Evolutionary conservation across 148 eudicot species (phyloP), one percentile per base, ranked within the genome.

Genomic region (Amaranthus hypochondriacus): DNA sequence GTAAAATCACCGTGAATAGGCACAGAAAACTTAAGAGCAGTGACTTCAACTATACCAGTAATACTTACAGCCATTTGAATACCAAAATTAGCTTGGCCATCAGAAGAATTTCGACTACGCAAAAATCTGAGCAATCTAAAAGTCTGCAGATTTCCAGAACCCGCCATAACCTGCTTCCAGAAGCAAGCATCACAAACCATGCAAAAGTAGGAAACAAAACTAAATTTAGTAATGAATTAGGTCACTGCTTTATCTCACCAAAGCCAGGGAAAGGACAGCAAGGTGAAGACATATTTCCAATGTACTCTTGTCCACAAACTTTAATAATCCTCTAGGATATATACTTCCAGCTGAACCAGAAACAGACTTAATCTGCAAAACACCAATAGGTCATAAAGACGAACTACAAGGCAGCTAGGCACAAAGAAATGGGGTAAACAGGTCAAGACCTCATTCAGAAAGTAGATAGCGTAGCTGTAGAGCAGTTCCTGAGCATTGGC

Each of bases 261-360:
- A 89, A 73, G 90, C 82, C 76, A 95, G 81, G 68, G 97, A 87
- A 70, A 95, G 96, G 77, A 86, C 96, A 74, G 84, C 84, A 51
- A 95, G 89, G 83, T 95, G 99, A 82, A 95, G 96, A 86, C 97
- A 95, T 73, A 86, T 86, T 81, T 95, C 99, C 74, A 95, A 78
- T 51, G 99, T 88, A 71, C 99, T 89, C 56, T 96, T 86, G 65
- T 95, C 99, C 72, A 95, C 96, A 89, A 83, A 89, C 74, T 68
- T 77, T 52, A 92, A 86, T 82, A 95, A 75, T 59, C 97, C 94
- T 77, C 82, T 92, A 15, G 91, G 92, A 66, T 84, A 85, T 39
- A 75, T 71, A 80, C 60, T 79, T 61, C 77, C 81, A 84, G 77
- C 83, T 56, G 83, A 66, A 75, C 68, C 82, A 83, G 86, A 81